Evolutionary conservation across 1,284 basidiomycete genomes (phyloP), one percentile per base, ranked within the genome.

Genomic region (Cryptococcus sp.): DNA sequence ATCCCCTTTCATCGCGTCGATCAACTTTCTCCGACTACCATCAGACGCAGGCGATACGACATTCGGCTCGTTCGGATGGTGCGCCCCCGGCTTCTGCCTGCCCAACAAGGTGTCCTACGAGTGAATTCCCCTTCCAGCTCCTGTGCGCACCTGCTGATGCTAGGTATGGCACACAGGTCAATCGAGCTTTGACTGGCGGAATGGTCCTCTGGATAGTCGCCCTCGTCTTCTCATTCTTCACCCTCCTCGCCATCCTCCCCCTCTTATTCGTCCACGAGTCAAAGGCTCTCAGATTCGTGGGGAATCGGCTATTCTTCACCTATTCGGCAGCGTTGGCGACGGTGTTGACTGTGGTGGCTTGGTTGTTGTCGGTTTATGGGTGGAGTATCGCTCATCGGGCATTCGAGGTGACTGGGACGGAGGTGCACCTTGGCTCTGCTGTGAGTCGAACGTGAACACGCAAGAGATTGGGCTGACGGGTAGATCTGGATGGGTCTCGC

Each of bases 141-240:
- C 12, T 22, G 14, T 4, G 10, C 12, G 32, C 32, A 16, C 14
- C 10, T 19, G 10, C 7, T 35, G 24, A 33, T 33, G 14, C 16
- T 40, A 65, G 64, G 42, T 71, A 62, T 46, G 63, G 62, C 1
- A 55, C 57, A 1, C 55, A 63, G 23, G 66, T 71, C n/a, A 65
- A 71, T 46, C 41, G 45, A 10, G 59, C 69, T 14, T 52, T 73
- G 32, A 71, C 71, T 2, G 59, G 63, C 2, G 63, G 55, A 0
- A 71, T 71, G 69, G 53, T 71, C 19, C 56, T 73, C 14, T 73
- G 71, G 71, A 60, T 65, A 0, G 60, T 71, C 16, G 51, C 59
- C 22, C 47, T 64, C 38, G 60, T 62, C 21, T 68, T 69, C 51
- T 35, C 52, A 26, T 62, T 71, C 52, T 66, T 71, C 55, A 65